Conservation (phyloP, 306 rosid genomes). For the Lagenaria siceraria region DNA sequence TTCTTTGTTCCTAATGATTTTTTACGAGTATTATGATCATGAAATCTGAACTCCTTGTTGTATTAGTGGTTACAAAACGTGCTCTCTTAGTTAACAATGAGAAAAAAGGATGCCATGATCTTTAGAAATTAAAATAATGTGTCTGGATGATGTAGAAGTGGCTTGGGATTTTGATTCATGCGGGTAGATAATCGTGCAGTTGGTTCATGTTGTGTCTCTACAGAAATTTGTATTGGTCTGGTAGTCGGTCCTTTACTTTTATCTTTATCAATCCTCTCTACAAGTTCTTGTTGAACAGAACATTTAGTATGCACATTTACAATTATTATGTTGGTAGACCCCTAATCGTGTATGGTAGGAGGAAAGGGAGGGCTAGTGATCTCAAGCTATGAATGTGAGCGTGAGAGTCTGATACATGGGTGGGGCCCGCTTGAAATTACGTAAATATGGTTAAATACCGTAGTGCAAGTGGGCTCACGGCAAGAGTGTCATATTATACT, state of each 20-base stretch:
- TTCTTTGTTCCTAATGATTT: not conserved
- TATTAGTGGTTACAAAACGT: not conserved
- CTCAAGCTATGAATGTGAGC: not conserved
- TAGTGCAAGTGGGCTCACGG: not conserved
- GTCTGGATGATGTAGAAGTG: not conserved
- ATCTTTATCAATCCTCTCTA: not conserved
- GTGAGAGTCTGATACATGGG: not conserved
- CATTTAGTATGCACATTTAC: not conserved
- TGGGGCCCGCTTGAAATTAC: not conserved
- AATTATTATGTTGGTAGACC: not conserved
- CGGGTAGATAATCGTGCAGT: not conserved
- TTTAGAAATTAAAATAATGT: not conserved
- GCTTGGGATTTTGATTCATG: not conserved
- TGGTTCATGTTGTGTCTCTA: not conserved
- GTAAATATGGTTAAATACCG: not conserved
- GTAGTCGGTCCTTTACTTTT: not conserved
- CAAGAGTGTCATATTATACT: not conserved
- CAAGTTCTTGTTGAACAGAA: not conserved
- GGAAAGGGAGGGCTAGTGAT: not conserved
- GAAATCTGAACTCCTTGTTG: not conserved
- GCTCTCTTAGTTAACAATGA: not conserved
- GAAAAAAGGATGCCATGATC: not conserved
- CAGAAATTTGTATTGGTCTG: not conserved
- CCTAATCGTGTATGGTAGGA: not conserved
- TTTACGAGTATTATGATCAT: not conserved